Conservation (phyloP, 495 filamentous ascomycete genomes). For the Xylaria cubensis region DNA sequence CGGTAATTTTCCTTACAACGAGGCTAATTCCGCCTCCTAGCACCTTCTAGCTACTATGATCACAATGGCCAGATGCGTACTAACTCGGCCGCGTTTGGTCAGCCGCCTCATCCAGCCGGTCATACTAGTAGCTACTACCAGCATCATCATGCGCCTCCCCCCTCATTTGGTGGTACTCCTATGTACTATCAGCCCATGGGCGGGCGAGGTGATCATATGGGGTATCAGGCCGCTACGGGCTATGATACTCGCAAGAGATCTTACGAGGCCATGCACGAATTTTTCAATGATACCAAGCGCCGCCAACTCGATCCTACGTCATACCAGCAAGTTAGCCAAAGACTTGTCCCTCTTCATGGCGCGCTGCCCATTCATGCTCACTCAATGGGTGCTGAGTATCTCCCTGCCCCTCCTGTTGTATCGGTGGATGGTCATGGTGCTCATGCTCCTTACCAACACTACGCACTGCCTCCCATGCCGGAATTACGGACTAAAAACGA, state of each 20-base stretch:
- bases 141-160: slow-evolving; percentile 62
- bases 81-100: slow-evolving; percentile 58
- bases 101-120: slow-evolving; percentile 52
- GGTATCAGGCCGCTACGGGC: slow-evolving; percentile 56
- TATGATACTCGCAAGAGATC: slow-evolving; percentile 79
- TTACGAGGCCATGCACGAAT: slow-evolving; percentile 88
- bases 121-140: slow-evolving; percentile 61
- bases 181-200: slow-evolving; percentile 74
- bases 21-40: slow-evolving; percentile 57
- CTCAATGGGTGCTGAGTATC: slow-evolving; percentile 69
- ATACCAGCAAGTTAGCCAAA: slow-evolving; percentile 80
- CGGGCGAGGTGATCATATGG: slow-evolving; percentile 53
- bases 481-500: slow-evolving; percentile 93
- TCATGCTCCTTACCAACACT: slow-evolving; percentile 63
- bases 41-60: slow-evolving; percentile 62
- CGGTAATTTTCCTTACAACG: slow-evolving; percentile 35
- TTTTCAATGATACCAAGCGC: slow-evolving; percentile 90
- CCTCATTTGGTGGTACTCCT: slow-evolving; percentile 55
- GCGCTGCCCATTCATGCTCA: slow-evolving; percentile 69
- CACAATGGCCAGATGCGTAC: slow-evolving; percentile 64
- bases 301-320: slow-evolving; percentile 84
- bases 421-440: slow-evolving; percentile 60
- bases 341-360: slow-evolving; percentile 74
- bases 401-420: slow-evolving; percentile 51
- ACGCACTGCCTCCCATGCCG: slow-evolving; percentile 83